These are phyloP conservation scores for Linnemannia schmuckeri DNA, from an alignment of 192 early-diverging fungal genomes.

Conservation along the genomic window DNA sequence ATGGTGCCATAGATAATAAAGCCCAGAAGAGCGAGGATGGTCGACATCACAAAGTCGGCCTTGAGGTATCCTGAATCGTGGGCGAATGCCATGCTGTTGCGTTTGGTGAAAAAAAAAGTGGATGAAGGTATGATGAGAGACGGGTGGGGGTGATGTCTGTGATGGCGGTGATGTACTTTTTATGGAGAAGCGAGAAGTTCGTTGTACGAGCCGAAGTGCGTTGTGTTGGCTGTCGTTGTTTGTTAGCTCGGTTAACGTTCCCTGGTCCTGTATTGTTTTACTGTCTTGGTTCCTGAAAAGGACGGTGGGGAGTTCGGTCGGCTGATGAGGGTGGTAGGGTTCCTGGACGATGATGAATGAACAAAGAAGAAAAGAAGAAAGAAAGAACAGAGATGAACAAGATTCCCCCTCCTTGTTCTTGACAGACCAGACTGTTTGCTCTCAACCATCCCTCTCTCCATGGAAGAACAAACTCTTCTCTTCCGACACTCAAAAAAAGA, in stretches of 20 bases:
- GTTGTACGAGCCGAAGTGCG: not conserved
- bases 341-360: not conserved
- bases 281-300: not conserved
- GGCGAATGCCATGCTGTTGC: conserved; percentile 32
- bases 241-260: not conserved
- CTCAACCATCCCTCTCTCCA: not conserved
- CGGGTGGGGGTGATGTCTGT: not conserved
- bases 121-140: too few species aligned
- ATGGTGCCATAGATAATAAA: conserved; percentile 35
- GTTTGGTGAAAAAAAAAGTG: not conserved
- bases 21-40: conserved; percentile 22
- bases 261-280: not conserved
- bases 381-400: not conserved
- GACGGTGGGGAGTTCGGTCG: too few species aligned
- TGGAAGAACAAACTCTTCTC: not conserved
- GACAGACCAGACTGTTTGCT: not conserved
- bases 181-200: not conserved
- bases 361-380: not conserved
- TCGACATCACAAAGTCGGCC: conserved; percentile 39
- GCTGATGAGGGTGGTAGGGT: not conserved
- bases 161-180: not conserved
- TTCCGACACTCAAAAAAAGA: not conserved
- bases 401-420: not conserved
- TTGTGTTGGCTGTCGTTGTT: not conserved
- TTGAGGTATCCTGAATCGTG: conserved; percentile 20